phyloP scores from a whole-genome alignment of 2,329 filamentous ascomycete genomes.

The Lomentospora prolificans region DNA sequence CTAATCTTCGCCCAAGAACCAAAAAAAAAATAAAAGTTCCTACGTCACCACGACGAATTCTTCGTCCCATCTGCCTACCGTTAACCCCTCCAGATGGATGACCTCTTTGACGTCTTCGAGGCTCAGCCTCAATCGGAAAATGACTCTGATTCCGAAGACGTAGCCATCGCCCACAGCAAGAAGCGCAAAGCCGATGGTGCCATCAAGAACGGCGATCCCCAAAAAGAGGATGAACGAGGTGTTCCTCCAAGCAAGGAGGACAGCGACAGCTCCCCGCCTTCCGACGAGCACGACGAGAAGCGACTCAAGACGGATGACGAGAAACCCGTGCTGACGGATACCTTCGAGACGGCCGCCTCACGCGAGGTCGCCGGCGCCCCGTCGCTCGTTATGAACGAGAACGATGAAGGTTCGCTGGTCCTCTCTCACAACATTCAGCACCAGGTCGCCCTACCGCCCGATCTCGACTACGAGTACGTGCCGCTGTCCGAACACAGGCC shows the following conservation, averaged over 20 bases:
- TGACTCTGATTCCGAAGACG: conserved; percentile 31
- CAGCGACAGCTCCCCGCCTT: conserved; percentile 18
- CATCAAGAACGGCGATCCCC: conserved; percentile 38
- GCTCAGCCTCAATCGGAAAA: conserved; percentile 41
- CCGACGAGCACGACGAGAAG: conserved; percentile 39
- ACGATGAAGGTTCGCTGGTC: conserved; percentile 41
- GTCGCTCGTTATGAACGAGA: conserved; percentile 1
- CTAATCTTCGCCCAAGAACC: not conserved
- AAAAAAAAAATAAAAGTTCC: not conserved
- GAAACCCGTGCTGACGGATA: conserved; percentile 75
- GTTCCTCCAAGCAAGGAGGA: conserved; percentile 16
- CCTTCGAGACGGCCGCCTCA: conserved; percentile 90
- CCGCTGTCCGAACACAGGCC: conserved; percentile 91
- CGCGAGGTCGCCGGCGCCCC: conserved; percentile 28
- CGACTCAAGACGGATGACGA: conserved; percentile 53
- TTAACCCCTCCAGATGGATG: conserved; percentile 33
- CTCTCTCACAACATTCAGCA: conserved; percentile 97
- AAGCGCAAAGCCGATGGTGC: conserved; percentile 18
- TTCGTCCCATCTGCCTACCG: not conserved
- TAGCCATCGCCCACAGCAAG: conserved; percentile 10
- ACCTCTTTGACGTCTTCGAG: conserved; percentile 76
- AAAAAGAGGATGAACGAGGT: not conserved
- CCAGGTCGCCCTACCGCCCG: conserved; percentile 88
- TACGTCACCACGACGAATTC: not conserved
- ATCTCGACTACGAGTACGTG: conserved; percentile 87